Evolutionary conservation across 345 rosid genomes (phyloP).

Genomic region (Aquilaria yunnanensis): DNA sequence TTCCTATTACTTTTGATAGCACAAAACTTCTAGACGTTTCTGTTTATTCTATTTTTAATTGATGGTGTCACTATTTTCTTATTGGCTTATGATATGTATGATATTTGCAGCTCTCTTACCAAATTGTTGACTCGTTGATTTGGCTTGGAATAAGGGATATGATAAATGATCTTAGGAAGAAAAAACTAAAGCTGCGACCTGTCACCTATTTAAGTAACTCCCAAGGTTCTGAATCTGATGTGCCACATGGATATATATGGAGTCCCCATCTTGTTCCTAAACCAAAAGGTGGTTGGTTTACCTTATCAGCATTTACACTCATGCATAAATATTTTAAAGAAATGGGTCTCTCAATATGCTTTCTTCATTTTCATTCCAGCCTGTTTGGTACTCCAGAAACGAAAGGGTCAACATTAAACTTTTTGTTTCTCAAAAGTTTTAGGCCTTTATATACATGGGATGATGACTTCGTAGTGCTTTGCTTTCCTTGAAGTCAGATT

Average conservation of each 20-base stretch:
- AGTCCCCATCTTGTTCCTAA: constrained; percentile 94
- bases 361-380: background rate
- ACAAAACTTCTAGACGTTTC: too few species aligned
- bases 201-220: constrained; percentile 94
- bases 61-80: background rate
- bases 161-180: constrained; percentile 84
- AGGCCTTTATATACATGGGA: too few species aligned
- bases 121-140: constrained; percentile 83
- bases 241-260: constrained; percentile 92
- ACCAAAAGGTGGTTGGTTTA: constrained; percentile 63
- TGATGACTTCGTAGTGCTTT: background rate
- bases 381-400: too few species aligned
- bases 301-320: background rate
- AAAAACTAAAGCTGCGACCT: constrained; percentile 77
- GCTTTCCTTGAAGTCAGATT: constrained; percentile 39
- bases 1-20: background rate
- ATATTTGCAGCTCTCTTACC: constrained; percentile 69
- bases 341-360: background rate
- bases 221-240: constrained; percentile 68
- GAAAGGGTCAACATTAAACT: too few species aligned
- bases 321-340: background rate
- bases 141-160: constrained; percentile 97
- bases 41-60: background rate
- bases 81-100: background rate
- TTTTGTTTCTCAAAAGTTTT: too few species aligned